Base-by-base conservation (phyloP, 805 yeast genomes). In the Candida nanaspora region DNA sequence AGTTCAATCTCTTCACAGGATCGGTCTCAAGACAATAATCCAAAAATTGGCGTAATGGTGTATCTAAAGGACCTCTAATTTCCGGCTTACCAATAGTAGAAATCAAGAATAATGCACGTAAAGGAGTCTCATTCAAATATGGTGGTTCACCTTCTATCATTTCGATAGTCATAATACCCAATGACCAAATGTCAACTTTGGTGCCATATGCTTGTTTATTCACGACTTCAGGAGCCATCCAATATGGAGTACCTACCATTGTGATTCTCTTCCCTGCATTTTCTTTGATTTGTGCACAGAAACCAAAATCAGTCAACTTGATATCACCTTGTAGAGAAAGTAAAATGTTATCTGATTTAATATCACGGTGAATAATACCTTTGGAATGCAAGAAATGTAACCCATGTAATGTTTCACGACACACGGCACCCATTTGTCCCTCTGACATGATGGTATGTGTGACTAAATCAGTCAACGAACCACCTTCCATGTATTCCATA, bases 401-500 rank as follows among this genome's bases (percentile, higher is more conserved):
- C 2, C 98, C 98, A 49, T 74, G 74, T 43, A 88, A 66, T 0
- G 97, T 88, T 56, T 93, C 98, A 44, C 93, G 73, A 52, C 95
- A 87, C 20, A 93, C 96, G 1, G 96, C 87, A 33, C 95, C 95
- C 57, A 93, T 93, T 62, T 93, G 98, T 13, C 85, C 86, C 55
- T 93, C 98, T 2, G 94, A 78, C 83, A 93, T 79, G 43, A 76
- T 74, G 57, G 79, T 78, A 58, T 89, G 89, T 0, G 95, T 86
- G 15, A 93, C 95, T 27, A 93, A 91, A 63, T 93, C 98, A 0
- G 98, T 91, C 50, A 93, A 69, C 0, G 95, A 82, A 2, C 98
- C 98, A 46, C 98, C 98, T 61, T 93, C 97, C 98, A 93, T 93
- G 58, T 86, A 93, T 63, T 93, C 98, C 98, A 93, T 93, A 18